Evolutionary conservation across 2,329 filamentous ascomycete genomes (phyloP), one percentile per base, ranked within the genome.

Genomic region (Endothia cerciana): DNA sequence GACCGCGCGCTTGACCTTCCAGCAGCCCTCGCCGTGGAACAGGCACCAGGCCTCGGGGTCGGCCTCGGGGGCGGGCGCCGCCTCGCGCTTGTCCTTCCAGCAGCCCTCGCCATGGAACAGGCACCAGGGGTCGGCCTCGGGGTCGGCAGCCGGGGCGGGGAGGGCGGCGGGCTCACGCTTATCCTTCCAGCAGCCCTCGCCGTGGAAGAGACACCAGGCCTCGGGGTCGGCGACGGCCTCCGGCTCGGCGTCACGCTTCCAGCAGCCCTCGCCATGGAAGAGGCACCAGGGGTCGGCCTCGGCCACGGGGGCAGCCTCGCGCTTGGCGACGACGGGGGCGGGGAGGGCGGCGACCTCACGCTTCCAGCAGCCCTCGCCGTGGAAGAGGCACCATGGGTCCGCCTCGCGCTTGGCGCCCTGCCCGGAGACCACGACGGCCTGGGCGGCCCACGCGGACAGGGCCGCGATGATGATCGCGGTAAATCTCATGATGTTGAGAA

Each of bases 361-460:
- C 71, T 80, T 79, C 73, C 74, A 78, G 77, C 82, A 84, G 25
- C 75, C 69, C 69, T 79, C 73, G 66, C 82, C 81, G 30, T 72
- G 70, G 47, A 72, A 71, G 62, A 71, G 65, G 72, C 80, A 82
- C 70, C 73, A 77, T 30, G 65, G 65, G 55, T 69, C 65, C 8
- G 68, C 66, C 59, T 65, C 66, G 22, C 66, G 62, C 62, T 68
- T 77, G 75, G 45, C 40, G 41, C 53, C 53, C 17, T 45, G 40
- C 6, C 41, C 57, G 4, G 74, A 65, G 40, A 76, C 66, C 62
- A 74, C 72, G 38, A 73, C 71, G 62, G 74, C 74, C 66, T 73
- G 66, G 65, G 69, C 70, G 40, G 70, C 67, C 49, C 66, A 65
- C 13, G 68, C 68, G 60, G 71, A 65, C 57, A 71, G 68, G 62